Evolutionary conservation across 495 filamentous ascomycete species (phyloP), one percentile per base, ranked within the genome.

Genomic region (Xylaria telfairii): DNA sequence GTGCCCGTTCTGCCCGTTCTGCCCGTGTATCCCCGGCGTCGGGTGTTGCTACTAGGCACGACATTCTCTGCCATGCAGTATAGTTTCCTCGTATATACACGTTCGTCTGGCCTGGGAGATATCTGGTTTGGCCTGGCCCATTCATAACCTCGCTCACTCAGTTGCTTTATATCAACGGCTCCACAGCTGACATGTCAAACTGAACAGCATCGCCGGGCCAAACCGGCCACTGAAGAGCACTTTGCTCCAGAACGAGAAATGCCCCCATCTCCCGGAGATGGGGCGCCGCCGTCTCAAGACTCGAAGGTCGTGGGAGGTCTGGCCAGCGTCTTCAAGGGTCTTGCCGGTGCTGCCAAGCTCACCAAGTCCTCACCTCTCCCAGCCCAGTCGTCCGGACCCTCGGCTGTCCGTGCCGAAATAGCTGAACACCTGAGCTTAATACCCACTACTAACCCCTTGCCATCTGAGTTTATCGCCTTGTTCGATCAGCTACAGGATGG

Each of bases 181-280:
- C 49, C 53, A 49, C 32, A 68, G 71, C 83, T 85, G 68, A 85
- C 74, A 85, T 83, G 82, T 75, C 82, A 56, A 80, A 81, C 56
- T 80, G 79, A 66, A 73, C 82, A 85, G 83, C 75, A 71, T 81
- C 80, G 74, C 77, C 83, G 54, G 80, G 82, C 81, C 79, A 79
- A n/a, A 62, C 77, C 71, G 80, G 77, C 80, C 77, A 72, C 76
- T 72, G 77, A 83, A 68, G 72, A 80, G 73, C 72, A 65, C 67
- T 73, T 67, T 66, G 65, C 67, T 68, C 74, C 75, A 61, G 65
- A 34, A 69, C 71, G 56, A 78, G 82, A 75, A 81, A 89, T 89
- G 87, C 82, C 86, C 80, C 86, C 86, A 67, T 83, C 84, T 67
- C 82, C 85, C 47, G 87, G 86, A 78, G 86, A 87, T 79, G 83